These are phyloP conservation scores for Heterococcus sp. DNA, from an alignment of 108 stramenopile genomes.

Conservation along the genomic window DNA sequence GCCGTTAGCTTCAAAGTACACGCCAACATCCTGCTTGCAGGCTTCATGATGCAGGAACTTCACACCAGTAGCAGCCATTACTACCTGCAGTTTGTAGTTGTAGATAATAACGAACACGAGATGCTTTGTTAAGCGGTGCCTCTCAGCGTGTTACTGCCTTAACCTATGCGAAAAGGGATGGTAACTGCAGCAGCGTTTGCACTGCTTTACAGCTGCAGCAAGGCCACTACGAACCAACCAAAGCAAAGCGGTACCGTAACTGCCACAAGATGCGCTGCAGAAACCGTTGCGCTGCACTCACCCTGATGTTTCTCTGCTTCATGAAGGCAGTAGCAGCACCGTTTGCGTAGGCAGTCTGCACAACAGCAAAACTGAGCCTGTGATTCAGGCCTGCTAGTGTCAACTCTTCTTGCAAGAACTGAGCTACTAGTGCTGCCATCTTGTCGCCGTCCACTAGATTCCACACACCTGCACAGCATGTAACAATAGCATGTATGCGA, in stretches of 20 bases:
- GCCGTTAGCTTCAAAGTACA: constrained; percentile 99
- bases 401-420: constrained; percentile 72
- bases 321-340: constrained; percentile 86
- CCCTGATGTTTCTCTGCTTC: constrained; percentile 10
- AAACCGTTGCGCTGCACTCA: too few species aligned
- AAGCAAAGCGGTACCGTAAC: too few species aligned
- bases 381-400: constrained; percentile 27
- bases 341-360: constrained; percentile 99
- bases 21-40: constrained; percentile 86
- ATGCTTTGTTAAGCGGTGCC: too few species aligned
- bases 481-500: background rate
- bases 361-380: constrained; percentile 75
- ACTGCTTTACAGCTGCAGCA: too few species aligned
- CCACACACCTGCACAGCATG: constrained; percentile 36
- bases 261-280: too few species aligned
- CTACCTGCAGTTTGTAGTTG: too few species aligned
- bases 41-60: constrained; percentile 93
- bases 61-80: constrained; percentile 90
- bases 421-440: constrained; percentile 80
- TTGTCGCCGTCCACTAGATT: constrained; percentile 92
- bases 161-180: too few species aligned
- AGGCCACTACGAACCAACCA: too few species aligned
- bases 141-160: too few species aligned
- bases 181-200: too few species aligned
- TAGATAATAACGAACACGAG: too few species aligned